These are phyloP conservation scores for Calocybe gangraenosa DNA, from an alignment of 768 basidiomycete species.

Conservation along the genomic window DNA sequence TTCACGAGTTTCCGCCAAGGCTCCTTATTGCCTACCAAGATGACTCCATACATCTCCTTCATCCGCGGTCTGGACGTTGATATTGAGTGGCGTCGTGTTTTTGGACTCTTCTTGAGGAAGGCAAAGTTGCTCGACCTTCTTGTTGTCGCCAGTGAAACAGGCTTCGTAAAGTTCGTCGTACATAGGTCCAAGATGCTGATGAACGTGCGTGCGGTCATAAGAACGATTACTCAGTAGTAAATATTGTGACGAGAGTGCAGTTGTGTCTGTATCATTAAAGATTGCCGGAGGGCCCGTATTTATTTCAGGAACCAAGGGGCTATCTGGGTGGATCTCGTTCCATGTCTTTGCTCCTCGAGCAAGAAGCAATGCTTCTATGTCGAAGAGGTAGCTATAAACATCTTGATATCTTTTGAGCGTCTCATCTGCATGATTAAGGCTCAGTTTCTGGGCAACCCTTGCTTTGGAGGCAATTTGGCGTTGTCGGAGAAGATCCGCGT, in stretches of 20 bases:
- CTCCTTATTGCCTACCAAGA: constrained; percentile 16
- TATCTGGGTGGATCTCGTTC: constrained; percentile 33
- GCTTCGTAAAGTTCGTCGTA: constrained; percentile 60
- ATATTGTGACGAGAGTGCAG: not conserved
- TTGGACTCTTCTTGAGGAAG: constrained; percentile 34
- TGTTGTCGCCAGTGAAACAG: constrained; percentile 48
- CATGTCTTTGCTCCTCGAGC: constrained; percentile 38
- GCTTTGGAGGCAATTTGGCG: not conserved
- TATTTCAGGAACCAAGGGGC: constrained; percentile 6
- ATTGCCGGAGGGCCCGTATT: not conserved
- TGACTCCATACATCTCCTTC: constrained; percentile 10
- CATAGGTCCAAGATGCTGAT: constrained; percentile 25
- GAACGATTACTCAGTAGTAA: not conserved
- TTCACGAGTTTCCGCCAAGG: not conserved
- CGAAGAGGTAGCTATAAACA: constrained; percentile 27
- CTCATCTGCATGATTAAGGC: not conserved
- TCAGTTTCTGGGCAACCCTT: constrained; percentile 4
- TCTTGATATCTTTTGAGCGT: constrained; percentile 16
- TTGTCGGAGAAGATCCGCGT: not conserved
- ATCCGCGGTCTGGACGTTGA: constrained; percentile 32
- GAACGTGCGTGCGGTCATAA: constrained; percentile 24
- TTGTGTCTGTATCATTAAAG: not conserved
- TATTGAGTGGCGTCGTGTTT: constrained; percentile 32
- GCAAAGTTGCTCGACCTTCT: constrained; percentile 47
- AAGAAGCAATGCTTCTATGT: constrained; percentile 28